These are phyloP conservation scores for Cryptococcus sp. DNA, from an alignment of 1,284 basidiomycete species.

Conservation along the genomic window DNA sequence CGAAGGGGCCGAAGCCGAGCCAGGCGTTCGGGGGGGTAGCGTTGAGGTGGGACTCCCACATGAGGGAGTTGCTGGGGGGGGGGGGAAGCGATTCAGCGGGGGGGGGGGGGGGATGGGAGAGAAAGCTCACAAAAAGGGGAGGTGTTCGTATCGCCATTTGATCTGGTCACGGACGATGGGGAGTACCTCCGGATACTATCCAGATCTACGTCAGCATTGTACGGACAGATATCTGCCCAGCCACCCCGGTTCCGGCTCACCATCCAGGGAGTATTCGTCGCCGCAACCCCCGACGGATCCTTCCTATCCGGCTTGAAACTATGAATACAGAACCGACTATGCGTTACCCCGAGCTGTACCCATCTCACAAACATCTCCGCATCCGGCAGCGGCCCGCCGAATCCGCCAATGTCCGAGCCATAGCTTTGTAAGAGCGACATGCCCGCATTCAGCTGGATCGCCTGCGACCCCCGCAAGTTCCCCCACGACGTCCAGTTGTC, in stretches of 20 bases:
- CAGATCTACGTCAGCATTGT: not conserved
- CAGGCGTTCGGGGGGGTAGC: constrained; percentile 50
- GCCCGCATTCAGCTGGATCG: constrained; percentile 45
- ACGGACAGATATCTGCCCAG: not conserved
- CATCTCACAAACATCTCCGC: constrained; percentile 51
- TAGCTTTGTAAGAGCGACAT: constrained; percentile 47
- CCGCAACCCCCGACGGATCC: constrained; percentile 43
- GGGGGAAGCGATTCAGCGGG: too few relatives aligned
- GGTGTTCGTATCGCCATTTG: constrained; percentile 50
- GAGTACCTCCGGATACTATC: constrained; percentile 50
- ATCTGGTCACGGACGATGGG: constrained; percentile 48
- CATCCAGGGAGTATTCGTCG: constrained; percentile 53
- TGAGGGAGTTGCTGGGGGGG: constrained; percentile 42
- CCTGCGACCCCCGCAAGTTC: constrained; percentile 49
- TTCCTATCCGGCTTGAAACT: constrained; percentile 51
- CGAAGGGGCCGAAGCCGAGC: constrained; percentile 49
- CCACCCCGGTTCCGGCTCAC: constrained; percentile 19
- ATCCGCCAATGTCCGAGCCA: constrained; percentile 51
- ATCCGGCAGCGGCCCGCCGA: constrained; percentile 49
- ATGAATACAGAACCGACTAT: constrained; percentile 50
- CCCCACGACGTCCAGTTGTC: constrained; percentile 51
- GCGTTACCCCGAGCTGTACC: constrained; percentile 51
- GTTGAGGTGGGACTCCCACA: constrained; percentile 49
- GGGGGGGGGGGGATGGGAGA: not conserved
- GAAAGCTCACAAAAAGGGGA: constrained; percentile 45